Percentiles rank a stretch among this genome's conserved stretches.
These are phyloP conservation scores for Clonostachys solani DNA, from an alignment of 2,329 filamentous ascomycete genomes.

Conservation along the genomic window DNA sequence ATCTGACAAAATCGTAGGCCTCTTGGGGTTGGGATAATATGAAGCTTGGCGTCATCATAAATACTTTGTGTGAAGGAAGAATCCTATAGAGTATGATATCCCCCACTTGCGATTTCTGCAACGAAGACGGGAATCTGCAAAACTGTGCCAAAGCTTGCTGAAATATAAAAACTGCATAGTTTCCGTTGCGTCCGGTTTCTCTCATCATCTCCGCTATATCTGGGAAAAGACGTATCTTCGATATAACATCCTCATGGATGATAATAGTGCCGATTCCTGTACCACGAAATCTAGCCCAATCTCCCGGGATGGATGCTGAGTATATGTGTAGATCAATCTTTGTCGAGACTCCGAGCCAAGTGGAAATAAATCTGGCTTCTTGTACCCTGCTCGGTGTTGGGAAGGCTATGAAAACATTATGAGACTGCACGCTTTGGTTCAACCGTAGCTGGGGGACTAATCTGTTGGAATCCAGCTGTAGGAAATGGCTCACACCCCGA, in stretches of 20 bases:
- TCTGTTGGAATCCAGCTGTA: constrained; percentile 18
- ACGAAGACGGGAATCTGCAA: not conserved
- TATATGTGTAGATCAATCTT: too few species aligned
- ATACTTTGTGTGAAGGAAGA: constrained; percentile 21
- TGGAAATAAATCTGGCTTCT: too few species aligned
- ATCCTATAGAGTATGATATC: constrained; percentile 18
- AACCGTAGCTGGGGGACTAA: too few species aligned
- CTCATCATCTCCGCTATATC: constrained; percentile 23
- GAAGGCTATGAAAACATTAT: too few species aligned
- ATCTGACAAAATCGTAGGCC: constrained; percentile 26
- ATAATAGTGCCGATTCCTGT: constrained; percentile 25
- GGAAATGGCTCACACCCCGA: constrained; percentile 31
- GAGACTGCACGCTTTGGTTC: too few species aligned
- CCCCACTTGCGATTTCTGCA: constrained; percentile 3
- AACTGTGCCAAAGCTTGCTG: constrained; percentile 7
- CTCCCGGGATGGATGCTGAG: too few species aligned
- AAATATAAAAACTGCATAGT: constrained; percentile 34
- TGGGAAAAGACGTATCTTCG: constrained; percentile 32
- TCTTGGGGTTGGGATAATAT: constrained; percentile 28
- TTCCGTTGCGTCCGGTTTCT: constrained; percentile 10
- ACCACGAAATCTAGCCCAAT: too few species aligned
- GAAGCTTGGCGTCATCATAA: constrained; percentile 37
- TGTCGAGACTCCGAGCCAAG: too few species aligned
- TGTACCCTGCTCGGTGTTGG: too few species aligned
- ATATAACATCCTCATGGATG: constrained; percentile 36